Evolutionary conservation across 2,329 filamentous ascomycete species (phyloP), one percentile per base, ranked within the genome.

Genomic region (Pochonia chlamydosporia): DNA sequence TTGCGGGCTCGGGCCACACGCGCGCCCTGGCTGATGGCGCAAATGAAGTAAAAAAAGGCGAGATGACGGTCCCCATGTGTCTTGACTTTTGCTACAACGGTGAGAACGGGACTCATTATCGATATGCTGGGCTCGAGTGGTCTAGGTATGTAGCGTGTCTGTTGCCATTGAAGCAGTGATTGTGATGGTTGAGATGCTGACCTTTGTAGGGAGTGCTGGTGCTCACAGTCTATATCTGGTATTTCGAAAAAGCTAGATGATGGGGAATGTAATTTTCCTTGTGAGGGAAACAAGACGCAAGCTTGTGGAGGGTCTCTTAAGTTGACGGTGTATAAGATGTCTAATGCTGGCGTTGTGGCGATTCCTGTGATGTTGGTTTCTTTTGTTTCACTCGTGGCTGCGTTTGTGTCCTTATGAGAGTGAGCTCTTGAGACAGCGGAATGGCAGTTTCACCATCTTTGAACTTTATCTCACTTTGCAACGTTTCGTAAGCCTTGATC

Each of bases 171-270:
- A n/a, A n/a, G n/a, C n/a, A n/a, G n/a, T n/a, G n/a, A n/a, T n/a
- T n/a, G n/a, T n/a, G n/a, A n/a, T n/a, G n/a, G n/a, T n/a, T n/a
- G n/a, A n/a, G n/a, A n/a, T n/a, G 42, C 41, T 43, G 41, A 43
- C 28, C 14, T 21, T 24, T 11, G 24, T 21, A 78, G 76, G 46
- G 78, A 82, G 64, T 84, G 79, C 69, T 83, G 77, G 72, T 84
- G 81, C 60, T 69, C 74, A 20, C 65, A 72, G 16, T 64, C 65
- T 40, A 56, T 83, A n/a, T 71, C 70, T 8, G 60, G 63, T 8
- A 67, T 79, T 21, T 70, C 75, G 14, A 59, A 56, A 9, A 69
- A 70, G 50, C 59, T 80, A 9, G 55, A 67, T 25, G 77, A 81
- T 20, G 54, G 53, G 16, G 63, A 64, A 3, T 84, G 80, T 61